phyloP scores from a whole-genome alignment of 2,329 filamentous ascomycete genomes.

The Calonectria multiphialidica region DNA sequence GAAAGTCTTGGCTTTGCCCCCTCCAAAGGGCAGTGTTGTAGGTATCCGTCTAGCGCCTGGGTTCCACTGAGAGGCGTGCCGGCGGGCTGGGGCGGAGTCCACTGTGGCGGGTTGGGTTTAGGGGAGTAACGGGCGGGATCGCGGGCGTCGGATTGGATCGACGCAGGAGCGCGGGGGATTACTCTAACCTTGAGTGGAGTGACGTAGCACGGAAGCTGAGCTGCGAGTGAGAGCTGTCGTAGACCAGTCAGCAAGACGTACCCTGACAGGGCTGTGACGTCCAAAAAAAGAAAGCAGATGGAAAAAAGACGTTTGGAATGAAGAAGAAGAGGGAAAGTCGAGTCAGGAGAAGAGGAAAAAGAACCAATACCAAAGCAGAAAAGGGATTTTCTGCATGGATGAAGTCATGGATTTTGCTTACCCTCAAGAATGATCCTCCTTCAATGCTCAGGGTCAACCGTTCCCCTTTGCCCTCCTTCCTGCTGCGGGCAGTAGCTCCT shows the following conservation, averaged over 20 bases:
- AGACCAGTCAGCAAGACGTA: conserved; percentile 2
- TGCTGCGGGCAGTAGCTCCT: neutral
- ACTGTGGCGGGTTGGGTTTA: conserved; percentile 9
- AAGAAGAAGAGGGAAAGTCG: neutral
- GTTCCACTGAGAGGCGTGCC: conserved; percentile 1
- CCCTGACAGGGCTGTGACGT: neutral
- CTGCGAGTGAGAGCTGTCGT: neutral
- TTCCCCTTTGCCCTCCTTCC: neutral
- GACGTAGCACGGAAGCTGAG: conserved; percentile 17
- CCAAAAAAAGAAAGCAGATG: neutral
- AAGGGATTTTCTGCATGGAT: neutral
- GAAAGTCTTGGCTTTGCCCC: neutral
- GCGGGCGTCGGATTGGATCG: conserved; percentile 20
- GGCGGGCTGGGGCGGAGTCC: conserved; percentile 3
- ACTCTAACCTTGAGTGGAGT: conserved; percentile 5
- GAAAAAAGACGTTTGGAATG: neutral
- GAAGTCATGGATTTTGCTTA: conserved; percentile 6
- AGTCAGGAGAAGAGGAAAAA: neutral
- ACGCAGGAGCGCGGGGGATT: conserved; percentile 20
- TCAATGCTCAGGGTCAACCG: neutral
- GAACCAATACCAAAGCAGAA: neutral
- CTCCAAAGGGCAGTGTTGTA: neutral
- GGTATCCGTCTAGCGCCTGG: neutral
- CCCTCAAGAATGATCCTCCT: neutral
- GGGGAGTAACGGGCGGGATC: conserved; percentile 10